Conservation (phyloP, 108 stramenopile species). For the Craspedostauros australis region DNA sequence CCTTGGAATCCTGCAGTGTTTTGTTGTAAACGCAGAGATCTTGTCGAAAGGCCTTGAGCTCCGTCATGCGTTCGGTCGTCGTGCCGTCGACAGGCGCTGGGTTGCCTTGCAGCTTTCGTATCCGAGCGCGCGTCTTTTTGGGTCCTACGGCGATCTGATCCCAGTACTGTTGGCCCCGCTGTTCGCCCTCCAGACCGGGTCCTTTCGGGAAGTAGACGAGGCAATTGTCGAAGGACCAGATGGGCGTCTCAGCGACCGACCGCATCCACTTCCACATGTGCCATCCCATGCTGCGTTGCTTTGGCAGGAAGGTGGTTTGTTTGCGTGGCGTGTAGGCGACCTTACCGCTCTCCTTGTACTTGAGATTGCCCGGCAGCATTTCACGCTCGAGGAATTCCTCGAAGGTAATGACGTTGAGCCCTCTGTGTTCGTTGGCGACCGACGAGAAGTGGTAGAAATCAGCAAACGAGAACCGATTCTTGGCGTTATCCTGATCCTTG, state of each 20-base stretch:
- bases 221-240: slow-evolving; percentile 42
- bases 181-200: slow-evolving; percentile 34
- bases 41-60: slow-evolving; percentile 39
- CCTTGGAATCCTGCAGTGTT: slow-evolving; percentile 34
- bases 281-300: slow-evolving; percentile 15
- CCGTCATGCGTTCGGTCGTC: slow-evolving; percentile 36
- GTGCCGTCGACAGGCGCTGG: slow-evolving; percentile 15
- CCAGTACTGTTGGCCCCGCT: slow-evolving; percentile 27
- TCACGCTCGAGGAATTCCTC: slow-evolving; percentile 68
- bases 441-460: slow-evolving; percentile 62
- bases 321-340: not conserved
- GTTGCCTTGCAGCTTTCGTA: slow-evolving; percentile 1
- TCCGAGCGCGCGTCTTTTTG: not conserved
- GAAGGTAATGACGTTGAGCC: slow-evolving; percentile 69
- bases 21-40: slow-evolving; percentile 52
- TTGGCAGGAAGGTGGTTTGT: slow-evolving; percentile 8
- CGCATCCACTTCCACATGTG: slow-evolving; percentile 47
- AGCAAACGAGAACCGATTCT: slow-evolving; percentile 14
- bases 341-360: slow-evolving; percentile 8
- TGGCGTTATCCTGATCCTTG: slow-evolving; percentile 1
- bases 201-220: slow-evolving; percentile 61
- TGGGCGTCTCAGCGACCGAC: slow-evolving; percentile 30
- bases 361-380: slow-evolving; percentile 41
- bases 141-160: too few species aligned
- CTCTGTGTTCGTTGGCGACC: slow-evolving; percentile 42